Evolutionary conservation across 805 yeast genomes (phyloP).

Genomic region (Yamadazyma sp.): DNA sequence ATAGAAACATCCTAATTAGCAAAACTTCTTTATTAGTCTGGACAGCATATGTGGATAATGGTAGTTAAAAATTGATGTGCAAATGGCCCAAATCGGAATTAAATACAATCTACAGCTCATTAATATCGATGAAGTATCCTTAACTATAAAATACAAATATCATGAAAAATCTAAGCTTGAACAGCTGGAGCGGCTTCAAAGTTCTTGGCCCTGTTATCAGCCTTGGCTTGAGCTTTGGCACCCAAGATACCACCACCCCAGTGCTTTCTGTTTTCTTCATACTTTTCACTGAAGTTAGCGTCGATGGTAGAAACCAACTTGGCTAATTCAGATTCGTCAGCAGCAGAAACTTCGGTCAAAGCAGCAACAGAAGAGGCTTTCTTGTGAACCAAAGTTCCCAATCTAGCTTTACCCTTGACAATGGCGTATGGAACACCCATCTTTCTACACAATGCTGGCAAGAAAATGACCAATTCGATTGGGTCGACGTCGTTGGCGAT

Average conservation of each 20-base stretch:
- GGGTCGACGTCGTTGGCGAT: conserved; percentile 99
- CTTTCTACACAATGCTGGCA: conserved; percentile 99
- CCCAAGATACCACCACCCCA: conserved; percentile 99
- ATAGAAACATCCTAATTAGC: no score
- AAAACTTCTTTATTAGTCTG: no score
- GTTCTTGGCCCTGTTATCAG: conserved; percentile 71
- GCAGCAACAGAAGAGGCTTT: conserved; percentile 98
- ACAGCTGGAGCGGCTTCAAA: conserved; percentile 30
- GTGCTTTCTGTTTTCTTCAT: conserved; percentile 95
- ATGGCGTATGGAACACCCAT: conserved; percentile 99
- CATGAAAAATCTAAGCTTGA: conserved; percentile 3
- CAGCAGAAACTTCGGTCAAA: conserved; percentile 89
- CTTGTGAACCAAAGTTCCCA: conserved; percentile 95
- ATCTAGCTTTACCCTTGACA: conserved; percentile 68
- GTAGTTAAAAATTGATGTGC: no score
- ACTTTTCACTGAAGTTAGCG: conserved; percentile 90
- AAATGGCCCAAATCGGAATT: no score
- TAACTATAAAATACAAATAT: conserved; percentile 11
- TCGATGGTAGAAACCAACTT: conserved; percentile 89
- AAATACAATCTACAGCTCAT: no score
- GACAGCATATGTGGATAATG: no score
- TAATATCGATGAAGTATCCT: no score
- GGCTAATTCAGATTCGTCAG: conserved; percentile 93
- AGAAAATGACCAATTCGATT: conserved; percentile 93
- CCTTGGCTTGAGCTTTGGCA: conserved; percentile 85